Percentiles rank a stretch among this genome's conserved stretches.
Conservation (phyloP, 768 basidiomycete genomes). For the Leccinum rimulosum region DNA sequence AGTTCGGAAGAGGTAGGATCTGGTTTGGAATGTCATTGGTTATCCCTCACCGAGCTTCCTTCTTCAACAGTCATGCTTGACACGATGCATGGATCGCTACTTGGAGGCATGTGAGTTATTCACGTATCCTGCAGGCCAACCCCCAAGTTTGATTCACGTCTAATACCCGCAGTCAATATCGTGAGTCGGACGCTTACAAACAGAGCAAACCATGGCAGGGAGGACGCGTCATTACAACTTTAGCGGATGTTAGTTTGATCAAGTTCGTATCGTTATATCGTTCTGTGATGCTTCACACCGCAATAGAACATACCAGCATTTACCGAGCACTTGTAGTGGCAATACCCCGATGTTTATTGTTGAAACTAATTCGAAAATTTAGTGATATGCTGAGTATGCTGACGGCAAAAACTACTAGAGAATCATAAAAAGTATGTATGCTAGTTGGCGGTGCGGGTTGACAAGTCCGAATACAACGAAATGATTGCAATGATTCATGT, state of each 20-base stretch:
- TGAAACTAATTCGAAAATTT: conserved; percentile 10
- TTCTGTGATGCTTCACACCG: not conserved
- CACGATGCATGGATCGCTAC: conserved; percentile 76
- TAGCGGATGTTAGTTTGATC: not conserved
- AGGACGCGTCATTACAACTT: conserved; percentile 14
- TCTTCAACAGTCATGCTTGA: conserved; percentile 60
- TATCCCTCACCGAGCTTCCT: not conserved
- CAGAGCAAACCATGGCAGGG: conserved; percentile 40
- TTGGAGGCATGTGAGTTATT: conserved; percentile 75
- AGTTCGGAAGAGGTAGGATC: conserved; percentile 67
- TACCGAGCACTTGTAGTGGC: not conserved
- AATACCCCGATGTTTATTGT: conserved; percentile 15
- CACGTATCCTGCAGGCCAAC: not conserved
- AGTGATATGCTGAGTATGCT: conserved; percentile 15
- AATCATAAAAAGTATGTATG: conserved; percentile 19
- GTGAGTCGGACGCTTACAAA: conserved; percentile 67
- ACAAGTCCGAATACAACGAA: conserved; percentile 14
- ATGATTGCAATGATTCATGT: conserved; percentile 7
- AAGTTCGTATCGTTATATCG: not conserved
- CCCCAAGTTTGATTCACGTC: conserved; percentile 1
- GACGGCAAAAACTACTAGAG: conserved; percentile 11
- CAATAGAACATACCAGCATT: conserved; percentile 4
- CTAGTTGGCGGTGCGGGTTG: conserved; percentile 8
- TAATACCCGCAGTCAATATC: conserved; percentile 59
- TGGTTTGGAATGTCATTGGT: not conserved